Evolutionary conservation across 2,329 filamentous ascomycete species (phyloP).

Genomic region (Cladosporium austrohemisphaericum): DNA sequence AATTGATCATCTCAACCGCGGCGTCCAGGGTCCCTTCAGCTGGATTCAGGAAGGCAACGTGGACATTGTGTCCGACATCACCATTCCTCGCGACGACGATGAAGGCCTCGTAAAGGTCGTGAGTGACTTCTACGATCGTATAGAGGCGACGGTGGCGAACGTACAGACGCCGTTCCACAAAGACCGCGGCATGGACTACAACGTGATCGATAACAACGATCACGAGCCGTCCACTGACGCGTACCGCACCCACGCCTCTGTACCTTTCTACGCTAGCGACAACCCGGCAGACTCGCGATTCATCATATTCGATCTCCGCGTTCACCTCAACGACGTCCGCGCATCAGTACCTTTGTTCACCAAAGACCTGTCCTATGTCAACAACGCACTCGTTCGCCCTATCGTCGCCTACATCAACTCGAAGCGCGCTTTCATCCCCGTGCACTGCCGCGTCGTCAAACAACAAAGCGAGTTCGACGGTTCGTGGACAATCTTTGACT

Average conservation of each 20-base stretch:
- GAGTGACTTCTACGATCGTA: slow-evolving; percentile 92
- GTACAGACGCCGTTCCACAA: slow-evolving; percentile 23
- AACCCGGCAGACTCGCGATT: slow-evolving; percentile 65
- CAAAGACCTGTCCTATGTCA: slow-evolving; percentile 87
- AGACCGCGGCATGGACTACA: slow-evolving; percentile 19
- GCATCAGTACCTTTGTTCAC: slow-evolving; percentile 92
- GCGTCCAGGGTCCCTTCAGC: slow-evolving; percentile 87
- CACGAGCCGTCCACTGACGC: slow-evolving; percentile 13
- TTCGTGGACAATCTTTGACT: slow-evolving; percentile 91
- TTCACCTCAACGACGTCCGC: slow-evolving; percentile 91
- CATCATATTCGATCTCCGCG: slow-evolving; percentile 88
- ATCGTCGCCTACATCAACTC: slow-evolving; percentile 99
- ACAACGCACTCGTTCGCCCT: slow-evolving; percentile 88
- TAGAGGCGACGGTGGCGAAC: slow-evolving; percentile 85
- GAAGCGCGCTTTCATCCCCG: slow-evolving; percentile 89
- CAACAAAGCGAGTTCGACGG: slow-evolving; percentile 85
- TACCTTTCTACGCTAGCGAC: not conserved
- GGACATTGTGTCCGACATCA: slow-evolving; percentile 92
- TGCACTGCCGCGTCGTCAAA: slow-evolving; percentile 92
- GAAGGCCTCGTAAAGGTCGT: slow-evolving; percentile 91
- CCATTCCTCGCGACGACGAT: slow-evolving; percentile 84
- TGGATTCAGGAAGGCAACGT: slow-evolving; percentile 98
- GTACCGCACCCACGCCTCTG: not conserved
- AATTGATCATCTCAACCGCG: slow-evolving; percentile 93
- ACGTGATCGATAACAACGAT: slow-evolving; percentile 24